A percentile compares a stretch with the other conserved stretches of the same genome.
These are phyloP conservation scores for Aureobasidium sp. DNA, from an alignment of 2,329 filamentous ascomycete genomes.

Conservation along the genomic window DNA sequence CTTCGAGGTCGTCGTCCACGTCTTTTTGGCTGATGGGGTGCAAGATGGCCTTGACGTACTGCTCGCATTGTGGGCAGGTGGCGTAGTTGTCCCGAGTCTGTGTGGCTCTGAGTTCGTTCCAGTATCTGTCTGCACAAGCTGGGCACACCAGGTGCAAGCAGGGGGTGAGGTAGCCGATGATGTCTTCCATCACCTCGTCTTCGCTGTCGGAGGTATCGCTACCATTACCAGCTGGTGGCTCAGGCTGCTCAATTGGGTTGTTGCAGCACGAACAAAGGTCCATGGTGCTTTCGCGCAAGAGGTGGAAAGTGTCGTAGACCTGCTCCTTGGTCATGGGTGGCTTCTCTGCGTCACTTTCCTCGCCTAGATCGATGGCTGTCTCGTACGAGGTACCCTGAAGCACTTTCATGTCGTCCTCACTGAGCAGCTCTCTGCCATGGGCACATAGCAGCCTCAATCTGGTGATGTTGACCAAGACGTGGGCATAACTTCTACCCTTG, in stretches of 20 bases:
- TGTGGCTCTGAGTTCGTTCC: constrained; percentile 42
- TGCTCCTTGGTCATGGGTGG: constrained; percentile 59
- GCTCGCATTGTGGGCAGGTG: constrained; percentile 62
- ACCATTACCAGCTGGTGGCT: constrained; percentile 41
- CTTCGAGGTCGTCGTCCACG: constrained; percentile 39
- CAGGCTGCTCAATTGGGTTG: constrained; percentile 52
- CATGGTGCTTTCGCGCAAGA: constrained; percentile 75
- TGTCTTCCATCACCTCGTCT: constrained; percentile 47
- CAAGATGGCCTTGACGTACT: constrained; percentile 56
- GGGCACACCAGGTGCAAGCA: constrained; percentile 84
- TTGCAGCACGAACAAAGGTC: constrained; percentile 68
- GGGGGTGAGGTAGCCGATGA: constrained; percentile 72
- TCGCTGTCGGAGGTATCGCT: constrained; percentile 34
- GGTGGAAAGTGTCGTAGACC: constrained; percentile 76
- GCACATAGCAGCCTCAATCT: constrained; percentile 85
- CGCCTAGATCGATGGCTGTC: constrained; percentile 83
- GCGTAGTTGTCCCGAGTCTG: constrained; percentile 41
- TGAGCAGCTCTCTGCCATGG: constrained; percentile 86
- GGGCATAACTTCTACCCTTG: constrained; percentile 76
- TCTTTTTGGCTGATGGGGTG: constrained; percentile 60
- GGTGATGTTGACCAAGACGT: constrained; percentile 86
- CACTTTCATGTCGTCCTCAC: constrained; percentile 71
- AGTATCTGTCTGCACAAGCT: constrained; percentile 59
- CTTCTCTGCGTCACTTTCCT: constrained; percentile 57
- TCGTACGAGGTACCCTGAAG: constrained; percentile 64